These are phyloP conservation scores for Acanthamoeba lenticulata DNA, from an alignment of 208 protist genomes.

Conservation along the genomic window DNA sequence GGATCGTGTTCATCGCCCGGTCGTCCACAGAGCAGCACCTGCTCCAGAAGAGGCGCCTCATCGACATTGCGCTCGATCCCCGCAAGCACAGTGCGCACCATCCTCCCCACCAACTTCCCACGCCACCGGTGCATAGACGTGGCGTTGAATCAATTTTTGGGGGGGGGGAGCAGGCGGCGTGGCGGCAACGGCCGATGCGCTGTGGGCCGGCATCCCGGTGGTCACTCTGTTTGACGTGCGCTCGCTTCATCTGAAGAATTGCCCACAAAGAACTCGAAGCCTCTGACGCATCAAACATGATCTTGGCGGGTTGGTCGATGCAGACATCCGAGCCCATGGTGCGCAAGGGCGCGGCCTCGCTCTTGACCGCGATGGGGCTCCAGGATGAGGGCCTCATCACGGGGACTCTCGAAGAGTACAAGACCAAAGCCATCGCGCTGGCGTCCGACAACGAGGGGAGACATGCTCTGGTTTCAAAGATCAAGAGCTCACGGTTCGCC, in stretches of 20 bases:
- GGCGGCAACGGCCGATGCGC: not conserved
- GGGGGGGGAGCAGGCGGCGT: no score
- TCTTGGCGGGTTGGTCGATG: no score
- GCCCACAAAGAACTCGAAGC: no score
- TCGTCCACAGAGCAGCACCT: not conserved
- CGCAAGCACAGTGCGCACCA: not conserved
- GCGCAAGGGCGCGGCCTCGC: not conserved
- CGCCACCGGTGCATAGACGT: no score
- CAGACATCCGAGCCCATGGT: not conserved
- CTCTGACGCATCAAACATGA: no score
- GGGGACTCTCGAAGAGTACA: not conserved
- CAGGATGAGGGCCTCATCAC: not conserved
- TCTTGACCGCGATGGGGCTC: not conserved
- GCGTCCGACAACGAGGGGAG: not conserved
- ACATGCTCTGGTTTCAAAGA: not conserved
- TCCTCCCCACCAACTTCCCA: not conserved
- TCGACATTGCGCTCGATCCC: slow-evolving; percentile 29
- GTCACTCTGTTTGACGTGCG: not conserved
- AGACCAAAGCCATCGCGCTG: not conserved
- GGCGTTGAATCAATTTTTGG: no score
- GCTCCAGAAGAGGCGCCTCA: not conserved
- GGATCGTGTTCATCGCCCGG: not conserved
- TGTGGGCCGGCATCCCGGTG: slow-evolving; percentile 13
- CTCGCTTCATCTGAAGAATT: no score
- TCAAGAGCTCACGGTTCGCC: not conserved